phyloP scores from a whole-genome alignment of 345 rosid species.

The Euphorbia pulcherrima region DNA sequence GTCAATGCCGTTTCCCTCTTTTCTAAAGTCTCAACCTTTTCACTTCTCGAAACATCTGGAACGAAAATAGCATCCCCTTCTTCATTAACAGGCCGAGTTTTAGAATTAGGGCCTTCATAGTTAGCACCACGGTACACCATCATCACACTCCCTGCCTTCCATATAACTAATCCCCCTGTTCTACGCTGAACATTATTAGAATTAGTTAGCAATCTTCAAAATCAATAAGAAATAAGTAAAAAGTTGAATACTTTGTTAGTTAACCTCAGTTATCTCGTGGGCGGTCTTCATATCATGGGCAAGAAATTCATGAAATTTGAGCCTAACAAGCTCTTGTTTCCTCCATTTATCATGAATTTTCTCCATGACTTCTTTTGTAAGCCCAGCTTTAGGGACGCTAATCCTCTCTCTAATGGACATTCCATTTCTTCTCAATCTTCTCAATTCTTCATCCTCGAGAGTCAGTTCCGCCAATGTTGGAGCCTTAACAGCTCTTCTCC shows the following conservation, averaged over 20 bases:
- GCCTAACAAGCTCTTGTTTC: conserved; percentile 85
- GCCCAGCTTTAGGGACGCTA: conserved; percentile 82
- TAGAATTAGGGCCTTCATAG: conserved; percentile 62
- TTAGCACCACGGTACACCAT: conserved; percentile 79
- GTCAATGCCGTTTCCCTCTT: conserved; percentile 36
- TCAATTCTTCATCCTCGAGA: conserved; percentile 76
- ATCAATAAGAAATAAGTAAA: background rate
- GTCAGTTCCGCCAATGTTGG: conserved; percentile 91
- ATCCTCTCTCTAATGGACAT: conserved; percentile 80
- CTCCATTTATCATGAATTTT: conserved; percentile 94
- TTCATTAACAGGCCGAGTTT: conserved; percentile 30
- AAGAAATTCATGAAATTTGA: conserved; percentile 90
- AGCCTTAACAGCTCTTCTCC: conserved; percentile 50
- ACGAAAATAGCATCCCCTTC: conserved; percentile 58
- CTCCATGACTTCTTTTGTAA: conserved; percentile 72
- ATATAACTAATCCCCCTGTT: conserved; percentile 87
- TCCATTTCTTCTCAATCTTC: conserved; percentile 70
- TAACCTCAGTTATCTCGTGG: conserved; percentile 89
- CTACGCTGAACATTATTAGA: conserved; percentile 72
- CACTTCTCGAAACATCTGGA: conserved; percentile 57
- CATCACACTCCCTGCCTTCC: conserved; percentile 99
- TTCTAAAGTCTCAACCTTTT: conserved; percentile 27
- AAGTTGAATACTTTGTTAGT: conserved; percentile 7
- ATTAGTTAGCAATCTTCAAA: conserved; percentile 12
- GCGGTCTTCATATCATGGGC: conserved; percentile 94